Evolutionary conservation across 768 basidiomycete species (phyloP).

Genomic region (Galerina marginata): DNA sequence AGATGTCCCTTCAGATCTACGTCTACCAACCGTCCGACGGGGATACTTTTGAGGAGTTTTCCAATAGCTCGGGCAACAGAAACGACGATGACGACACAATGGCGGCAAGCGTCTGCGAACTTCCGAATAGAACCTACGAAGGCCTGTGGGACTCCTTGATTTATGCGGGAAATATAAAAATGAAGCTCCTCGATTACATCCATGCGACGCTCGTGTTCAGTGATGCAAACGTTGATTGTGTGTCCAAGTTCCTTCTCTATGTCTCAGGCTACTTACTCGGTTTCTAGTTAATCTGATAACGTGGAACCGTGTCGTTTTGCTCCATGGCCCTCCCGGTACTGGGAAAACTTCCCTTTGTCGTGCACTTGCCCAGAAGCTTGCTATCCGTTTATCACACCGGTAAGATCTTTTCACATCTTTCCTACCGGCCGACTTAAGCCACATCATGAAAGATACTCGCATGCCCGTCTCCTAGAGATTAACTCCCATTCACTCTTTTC

Average conservation of each 20-base stretch:
- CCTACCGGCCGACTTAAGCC: background rate
- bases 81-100: conserved; percentile 79
- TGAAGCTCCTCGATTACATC: conserved; percentile 90
- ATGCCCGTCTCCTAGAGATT: conserved; percentile 91
- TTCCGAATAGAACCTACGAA: conserved; percentile 85
- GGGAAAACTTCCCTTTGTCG: conserved; percentile 96
- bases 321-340: conserved; percentile 97
- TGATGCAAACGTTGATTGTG: conserved; percentile 85
- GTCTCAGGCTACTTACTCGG: conserved; percentile 5
- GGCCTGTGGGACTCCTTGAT: conserved; percentile 94
- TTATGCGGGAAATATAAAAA: conserved; percentile 83
- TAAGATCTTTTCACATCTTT: conserved; percentile 33
- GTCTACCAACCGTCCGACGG: conserved; percentile 82
- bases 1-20: conserved; percentile 78
- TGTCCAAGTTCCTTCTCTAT: conserved; percentile 32
- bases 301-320: conserved; percentile 93
- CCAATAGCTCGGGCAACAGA: conserved; percentile 53
- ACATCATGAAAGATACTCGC: conserved; percentile 65
- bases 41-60: conserved; percentile 77
- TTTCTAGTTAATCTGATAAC: conserved; percentile 84
- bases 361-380: conserved; percentile 93
- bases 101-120: conserved; percentile 88
- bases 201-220: conserved; percentile 93
- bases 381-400: conserved; percentile 89
- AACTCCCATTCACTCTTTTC: conserved; percentile 98